Base-by-base conservation (phyloP, 1,284 basidiomycete genomes). In the Sporisorium sorghi region DNA sequence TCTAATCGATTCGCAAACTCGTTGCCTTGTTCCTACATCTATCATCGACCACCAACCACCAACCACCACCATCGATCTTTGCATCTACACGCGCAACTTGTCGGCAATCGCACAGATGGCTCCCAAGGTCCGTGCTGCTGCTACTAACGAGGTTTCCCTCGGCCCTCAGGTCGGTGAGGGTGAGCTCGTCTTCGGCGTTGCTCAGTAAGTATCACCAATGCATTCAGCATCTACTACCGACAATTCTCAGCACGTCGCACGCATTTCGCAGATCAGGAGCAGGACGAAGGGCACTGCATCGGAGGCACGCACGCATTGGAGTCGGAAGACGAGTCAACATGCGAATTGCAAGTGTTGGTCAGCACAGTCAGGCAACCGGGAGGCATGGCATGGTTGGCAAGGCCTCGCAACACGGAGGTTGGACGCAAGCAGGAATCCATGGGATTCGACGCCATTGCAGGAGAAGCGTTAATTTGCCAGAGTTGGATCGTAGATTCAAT, bases 151-250 rank as follows among this genome's bases (percentile, higher is more conserved):
- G 69, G 80, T 81, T 58, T 83, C 82, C 50, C 83, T 84, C 78
- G 83, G 83, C 66, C 79, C 83, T 47, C 81, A 83, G 69, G 82
- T 83, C 54, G 83, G 78, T 55, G 82, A 84, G 73, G 83, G 83
- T 58, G 81, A 84, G 80, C 79, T 83, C 71, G 81, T 83, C 66
- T 84, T 84, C 62, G 83, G 81, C 71, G 81, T 83, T 66, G 81
- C 79, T 57, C 81, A 80, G 78, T 80, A 76, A 73, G 78, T 80
- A 70, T 64, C 47, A 17, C 8, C 21, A 46, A 5, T 11, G 39
- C 50, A 57, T 33, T 17, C 17, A 9, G 19, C 32, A 21, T 52
- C 19, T 14, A 5, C 57, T 11, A 14, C 6, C 49, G 50, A 47
- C 44, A 55, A 30, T 26, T 19, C 5, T 12, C 48, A 57, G 54